Evolutionary conservation across 2,329 filamentous ascomycete genomes (phyloP).

Genomic region (Pseudogymnoascus sp.): DNA sequence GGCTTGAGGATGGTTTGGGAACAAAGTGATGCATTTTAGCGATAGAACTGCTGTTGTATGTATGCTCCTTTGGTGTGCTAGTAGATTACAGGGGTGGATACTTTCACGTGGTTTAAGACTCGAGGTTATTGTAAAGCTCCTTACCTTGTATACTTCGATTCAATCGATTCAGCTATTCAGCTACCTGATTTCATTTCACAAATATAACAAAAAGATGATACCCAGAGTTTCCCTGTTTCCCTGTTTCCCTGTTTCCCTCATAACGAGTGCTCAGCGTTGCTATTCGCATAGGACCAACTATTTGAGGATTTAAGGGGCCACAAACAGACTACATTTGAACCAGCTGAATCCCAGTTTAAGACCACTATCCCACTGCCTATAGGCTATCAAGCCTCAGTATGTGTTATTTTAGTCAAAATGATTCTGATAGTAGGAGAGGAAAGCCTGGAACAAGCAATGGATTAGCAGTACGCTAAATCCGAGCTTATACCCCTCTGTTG

Average conservation of each 20-base stretch:
- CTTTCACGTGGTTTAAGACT: neutral
- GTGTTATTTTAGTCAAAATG: neutral
- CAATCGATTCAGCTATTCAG: neutral
- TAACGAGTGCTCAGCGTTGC: neutral
- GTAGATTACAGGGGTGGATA: constrained; percentile 5
- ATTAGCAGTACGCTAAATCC: neutral
- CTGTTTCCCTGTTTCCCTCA: neutral
- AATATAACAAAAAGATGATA: neutral
- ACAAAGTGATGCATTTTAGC: constrained; percentile 6
- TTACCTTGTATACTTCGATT: neutral
- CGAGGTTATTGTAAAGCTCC: neutral
- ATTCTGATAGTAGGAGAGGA: neutral
- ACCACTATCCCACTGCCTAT: neutral
- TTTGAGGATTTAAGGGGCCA: neutral
- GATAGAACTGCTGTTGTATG: constrained; percentile 4
- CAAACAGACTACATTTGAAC: neutral
- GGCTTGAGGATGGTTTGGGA: neutral
- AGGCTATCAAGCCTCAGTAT: neutral
- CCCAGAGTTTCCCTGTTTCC: neutral
- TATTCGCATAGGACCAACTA: neutral
- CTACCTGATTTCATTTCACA: neutral
- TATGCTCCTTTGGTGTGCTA: constrained; percentile 3
- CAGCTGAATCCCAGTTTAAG: neutral
- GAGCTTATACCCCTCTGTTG: neutral
- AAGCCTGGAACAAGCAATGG: neutral